Evolutionary conservation across 306 rosid genomes (phyloP).

Genomic region (Castanea crenata): DNA sequence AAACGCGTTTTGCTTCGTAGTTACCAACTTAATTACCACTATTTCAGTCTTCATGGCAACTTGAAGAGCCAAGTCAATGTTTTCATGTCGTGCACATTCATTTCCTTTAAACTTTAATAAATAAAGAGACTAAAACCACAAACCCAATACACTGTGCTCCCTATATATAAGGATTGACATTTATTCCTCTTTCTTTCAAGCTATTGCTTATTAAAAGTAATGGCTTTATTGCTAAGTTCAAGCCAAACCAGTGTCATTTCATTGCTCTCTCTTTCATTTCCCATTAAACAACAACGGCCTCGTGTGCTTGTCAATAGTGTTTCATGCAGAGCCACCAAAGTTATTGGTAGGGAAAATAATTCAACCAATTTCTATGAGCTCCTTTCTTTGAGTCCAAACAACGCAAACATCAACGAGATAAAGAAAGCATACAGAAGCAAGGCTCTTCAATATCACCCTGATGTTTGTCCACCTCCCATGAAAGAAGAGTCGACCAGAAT

Average conservation of each 20-base stretch:
- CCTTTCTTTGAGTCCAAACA: conserved; percentile 36
- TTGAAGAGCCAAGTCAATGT: too few relatives aligned
- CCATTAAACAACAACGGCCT: not conserved
- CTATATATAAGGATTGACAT: too few relatives aligned
- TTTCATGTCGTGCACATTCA: not conserved
- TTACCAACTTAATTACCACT: not conserved
- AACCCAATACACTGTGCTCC: too few relatives aligned
- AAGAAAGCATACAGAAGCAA: conserved; percentile 56
- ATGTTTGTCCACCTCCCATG: conserved; percentile 41
- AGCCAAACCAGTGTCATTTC: conserved; percentile 16
- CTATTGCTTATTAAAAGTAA: not conserved
- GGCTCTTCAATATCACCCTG: conserved; percentile 67
- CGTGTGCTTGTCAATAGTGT: not conserved
- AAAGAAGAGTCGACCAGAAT: conserved; percentile 49
- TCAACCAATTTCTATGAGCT: conserved; percentile 40
- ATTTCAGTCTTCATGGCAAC: too few relatives aligned
- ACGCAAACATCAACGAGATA: conserved; percentile 47
- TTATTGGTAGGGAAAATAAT: not conserved
- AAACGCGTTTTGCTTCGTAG: conserved; percentile 18
- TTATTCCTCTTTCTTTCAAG: too few relatives aligned
- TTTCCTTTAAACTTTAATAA: not conserved
- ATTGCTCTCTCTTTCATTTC: conserved; percentile 5
- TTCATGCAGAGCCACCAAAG: conserved; percentile 26
- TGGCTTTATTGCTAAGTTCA: conserved; percentile 30
- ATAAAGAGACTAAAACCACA: not conserved